A percentile compares a stretch with the other conserved stretches of the same genome.
These are phyloP conservation scores for Carex myosuroides DNA, from an alignment of 176 grass and related monocot species.

Conservation along the genomic window DNA sequence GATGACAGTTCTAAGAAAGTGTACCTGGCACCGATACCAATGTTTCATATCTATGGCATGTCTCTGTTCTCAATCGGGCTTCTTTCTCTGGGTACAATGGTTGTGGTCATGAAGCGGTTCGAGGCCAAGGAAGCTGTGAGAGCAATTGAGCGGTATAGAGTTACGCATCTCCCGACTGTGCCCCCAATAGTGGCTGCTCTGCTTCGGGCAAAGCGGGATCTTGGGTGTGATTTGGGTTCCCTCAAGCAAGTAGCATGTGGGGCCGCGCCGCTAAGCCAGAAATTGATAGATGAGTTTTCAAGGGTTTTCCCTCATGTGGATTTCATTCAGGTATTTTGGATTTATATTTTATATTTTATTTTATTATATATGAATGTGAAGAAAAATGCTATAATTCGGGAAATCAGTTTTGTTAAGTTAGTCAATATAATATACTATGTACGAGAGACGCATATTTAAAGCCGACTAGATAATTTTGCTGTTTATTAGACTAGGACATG, in stretches of 20 bases:
- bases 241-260: slow-evolving; percentile 61
- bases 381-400: background rate
- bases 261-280: slow-evolving; percentile 41
- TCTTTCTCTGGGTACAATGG: slow-evolving; percentile 56
- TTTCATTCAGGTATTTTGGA: slow-evolving; percentile 53
- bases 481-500: no score
- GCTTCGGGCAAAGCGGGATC: slow-evolving; percentile 10
- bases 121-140: slow-evolving; percentile 28
- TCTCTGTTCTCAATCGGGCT: slow-evolving; percentile 71
- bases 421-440: background rate
- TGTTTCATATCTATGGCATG: slow-evolving; percentile 93
- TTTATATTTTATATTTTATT: background rate
- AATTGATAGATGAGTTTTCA: slow-evolving; percentile 44
- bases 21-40: slow-evolving; percentile 66
- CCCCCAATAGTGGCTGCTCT: slow-evolving; percentile 58
- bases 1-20: slow-evolving; percentile 48
- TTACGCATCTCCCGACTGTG: slow-evolving; percentile 67
- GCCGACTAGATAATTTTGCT: background rate
- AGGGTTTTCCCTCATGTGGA: slow-evolving; percentile 60
- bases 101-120: slow-evolving; percentile 79
- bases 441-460: background rate
- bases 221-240: slow-evolving; percentile 23
- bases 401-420: background rate
- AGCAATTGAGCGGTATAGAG: slow-evolving; percentile 34
- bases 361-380: background rate